Base-by-base conservation (phyloP, 2,329 filamentous ascomycete genomes). In the Beauveria pseudobassiana region DNA sequence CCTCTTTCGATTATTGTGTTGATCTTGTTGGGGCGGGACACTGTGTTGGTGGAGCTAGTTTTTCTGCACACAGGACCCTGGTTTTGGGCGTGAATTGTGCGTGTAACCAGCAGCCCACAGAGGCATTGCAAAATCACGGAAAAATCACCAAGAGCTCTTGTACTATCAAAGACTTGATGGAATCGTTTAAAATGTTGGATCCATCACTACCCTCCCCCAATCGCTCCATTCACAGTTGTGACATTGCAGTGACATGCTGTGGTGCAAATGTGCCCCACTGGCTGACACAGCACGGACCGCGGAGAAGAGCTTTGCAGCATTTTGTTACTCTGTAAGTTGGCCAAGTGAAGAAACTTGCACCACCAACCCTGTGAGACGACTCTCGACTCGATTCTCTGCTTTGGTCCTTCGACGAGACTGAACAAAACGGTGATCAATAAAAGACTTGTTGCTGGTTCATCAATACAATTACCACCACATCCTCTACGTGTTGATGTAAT, bases 291-390 rank as follows among this genome's bases (percentile, higher is more conserved):
- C 57, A 60, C 46, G 22, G 46, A 42, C 30, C 28, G 28, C 55
- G 28, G 45, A 58, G 40, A 58, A 49, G 45, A 49, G 18, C 26
- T 38, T 42, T 38, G 28, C 38, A 24, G 22, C 24, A 30, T 40
- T 46, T 45, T 49, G 20, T 56, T 38, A 38, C 34, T 38, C 34
- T 38, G 34, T 38, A 38, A 38, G 34, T 38, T 38, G 34, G 34
- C 34, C 34, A 45, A 57, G 54, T 57, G 56, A 59, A 59, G 56
- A 59, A 59, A 59, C 56, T 59, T 59, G 56, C 56, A 59, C 54
- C 40, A 28, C 10, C 55, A 49, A 58, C 16, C 10, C 26, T 58
- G 55, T 58, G 43, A 49, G 28, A 50, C 45, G 20, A 58, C 42
- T 56, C 12, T 57, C 28, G 24, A 26, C 20, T 28, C 43, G 10